A percentile compares a stretch with the other conserved stretches of the same genome.
Evolutionary conservation across 495 filamentous ascomycete genomes (phyloP).

Genomic region (Parathielavia appendiculata): DNA sequence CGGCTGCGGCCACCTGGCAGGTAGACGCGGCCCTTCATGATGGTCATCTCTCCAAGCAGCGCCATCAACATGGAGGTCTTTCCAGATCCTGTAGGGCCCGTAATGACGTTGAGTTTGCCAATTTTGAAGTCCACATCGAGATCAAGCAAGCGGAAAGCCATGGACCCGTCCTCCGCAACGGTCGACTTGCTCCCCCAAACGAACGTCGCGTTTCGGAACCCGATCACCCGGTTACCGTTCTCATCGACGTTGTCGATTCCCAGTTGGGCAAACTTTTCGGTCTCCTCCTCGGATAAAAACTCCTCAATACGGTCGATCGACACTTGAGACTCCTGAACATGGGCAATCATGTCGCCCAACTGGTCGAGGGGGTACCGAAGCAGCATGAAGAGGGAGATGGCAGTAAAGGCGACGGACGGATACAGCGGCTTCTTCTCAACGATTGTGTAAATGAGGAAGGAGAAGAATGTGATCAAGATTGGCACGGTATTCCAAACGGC

Average conservation of each 20-base stretch:
- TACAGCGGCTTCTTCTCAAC: conserved; percentile 85
- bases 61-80: conserved; percentile 97
- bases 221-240: conserved; percentile 62
- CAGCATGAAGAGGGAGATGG: conserved; percentile 92
- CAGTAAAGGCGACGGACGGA: conserved; percentile 93
- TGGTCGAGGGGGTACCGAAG: conserved; percentile 93
- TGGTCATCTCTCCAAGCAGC: conserved; percentile 92
- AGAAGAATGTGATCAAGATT: conserved; percentile 90
- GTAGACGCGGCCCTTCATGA: conserved; percentile 72
- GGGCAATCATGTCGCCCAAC: conserved; percentile 97
- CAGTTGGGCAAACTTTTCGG: conserved; percentile 91
- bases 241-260: conserved; percentile 56
- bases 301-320: conserved; percentile 95
- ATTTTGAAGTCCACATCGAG: conserved; percentile 71
- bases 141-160: conserved; percentile 78
- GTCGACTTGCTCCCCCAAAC: conserved; percentile 76
- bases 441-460: conserved; percentile 88
- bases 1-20: conserved; percentile 78
- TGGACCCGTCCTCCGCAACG: conserved; percentile 52
- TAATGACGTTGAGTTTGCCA: conserved; percentile 81
- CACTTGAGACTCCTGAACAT: conserved; percentile 95
- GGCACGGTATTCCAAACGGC: conserved; percentile 97
- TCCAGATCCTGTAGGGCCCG: conserved; percentile 87
- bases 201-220: conserved; percentile 76
- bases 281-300: conserved; percentile 91